Base-by-base conservation (phyloP, 768 basidiomycete genomes). In the Austroboletus eburneus region DNA sequence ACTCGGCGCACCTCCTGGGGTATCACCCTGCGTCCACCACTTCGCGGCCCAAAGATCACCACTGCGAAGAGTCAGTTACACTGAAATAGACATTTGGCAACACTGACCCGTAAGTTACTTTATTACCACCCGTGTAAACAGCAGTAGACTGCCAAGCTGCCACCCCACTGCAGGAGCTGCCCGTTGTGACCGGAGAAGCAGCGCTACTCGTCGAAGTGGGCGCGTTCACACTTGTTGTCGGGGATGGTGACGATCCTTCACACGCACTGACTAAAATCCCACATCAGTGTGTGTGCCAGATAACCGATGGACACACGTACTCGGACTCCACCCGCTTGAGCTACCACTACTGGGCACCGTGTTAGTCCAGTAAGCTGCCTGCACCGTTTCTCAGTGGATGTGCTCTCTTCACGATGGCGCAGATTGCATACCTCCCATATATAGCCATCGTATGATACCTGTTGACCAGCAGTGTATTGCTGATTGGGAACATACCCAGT, bases 301-400 rank as follows among this genome's bases (percentile, higher is more conserved):
- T 29, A 23, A 39, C 30, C 9, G 4, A 21, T 33, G 29, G 12
- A 38, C 38, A 22, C 8, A 67, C 78, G 50, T 62, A 85, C 83
- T 76, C 23, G 82, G 74, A 49, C 76, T 77, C 83, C 80, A 85
- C 36, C 83, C 81, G n/a, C 72, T 70, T 56, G 71, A 79, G 12
- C 60, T n/a, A 33, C 76, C 64, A 52, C 72, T 72, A 42, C 57
- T 68, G 25, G 83, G 82, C 23, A 70, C 68, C 16, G 66, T 57
- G 5, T 71, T 67, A 16, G 85, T 70, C 56, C 66, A 84, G 69
- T 72, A 85, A 54, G 83, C 83, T 13, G 82, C 79, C 81, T 85
- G 48, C 12, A 12, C 20, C 13, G 4, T 14, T 30, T n/a, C 32
- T 51, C 39, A 33, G 23, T 20, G 29, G 29, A 42, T 13, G 17